Evolutionary conservation across 805 yeast genomes (phyloP), one percentile per base, ranked within the genome.

Genomic region (Nakazawaea peltata): DNA sequence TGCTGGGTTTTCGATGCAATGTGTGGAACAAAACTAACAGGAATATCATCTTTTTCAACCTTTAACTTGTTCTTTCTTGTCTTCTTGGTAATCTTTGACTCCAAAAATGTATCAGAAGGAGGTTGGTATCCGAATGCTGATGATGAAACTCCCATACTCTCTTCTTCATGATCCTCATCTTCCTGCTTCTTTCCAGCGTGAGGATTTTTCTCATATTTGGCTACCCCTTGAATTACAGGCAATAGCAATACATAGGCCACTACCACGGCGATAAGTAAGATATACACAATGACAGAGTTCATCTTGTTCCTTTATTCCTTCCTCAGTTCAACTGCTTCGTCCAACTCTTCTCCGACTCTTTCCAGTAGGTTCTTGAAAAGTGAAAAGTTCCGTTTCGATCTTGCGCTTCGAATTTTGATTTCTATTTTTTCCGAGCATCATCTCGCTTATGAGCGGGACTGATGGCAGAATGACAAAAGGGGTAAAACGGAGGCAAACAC

Each of bases 151-250:
- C 23, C 23, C 5, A 10, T 14, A 19, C 23, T 21, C 7, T 8
- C 23, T 10, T 21, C 13, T 13, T 19, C 37, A 17, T 27, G 14
- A 6, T 14, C 21, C 19, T 25, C 22, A 6, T 26, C 33, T 13
- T 33, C 22, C 19, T 12, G 22, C 5, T 15, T 2, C 24, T 21
- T 26, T 24, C 23, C 14, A 6, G 32, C 14, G 16, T 28, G 24
- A 9, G 26, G 40, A 28, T 36, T 30, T 13, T 32, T 26, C 27
- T 36, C 36, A 32, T 33, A 36, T 29, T 32, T 33, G 23, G 32
- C 42, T 3, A 39, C 38, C 5, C 42, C 42, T 18, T 40, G 36
- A 17, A 41, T 21, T 26, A 30, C 23, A 2, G 44, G 44, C 12
- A 41, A 28, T 9, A 35, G 13, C 10, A 33, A 17, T 12, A 33